Base-by-base conservation (phyloP, 202 grass and related monocot genomes). In the Miscanthus sacchariflorus region DNA sequence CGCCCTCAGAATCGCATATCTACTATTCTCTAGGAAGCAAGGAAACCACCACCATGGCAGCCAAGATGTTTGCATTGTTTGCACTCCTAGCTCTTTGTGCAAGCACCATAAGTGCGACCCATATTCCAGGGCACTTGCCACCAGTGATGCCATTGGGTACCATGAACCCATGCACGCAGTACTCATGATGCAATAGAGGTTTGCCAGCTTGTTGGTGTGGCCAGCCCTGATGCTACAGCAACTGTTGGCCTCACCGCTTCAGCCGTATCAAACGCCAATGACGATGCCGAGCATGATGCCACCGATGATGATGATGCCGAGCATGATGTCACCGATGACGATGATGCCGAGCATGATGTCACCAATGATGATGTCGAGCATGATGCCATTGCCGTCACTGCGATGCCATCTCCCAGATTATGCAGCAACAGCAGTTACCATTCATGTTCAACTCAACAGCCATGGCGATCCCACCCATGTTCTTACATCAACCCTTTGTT, bases 21-120 rank as follows among this genome's bases (percentile, higher is more conserved):
- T 35, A 35, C 0, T 9, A 74, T 54, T 27, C 44, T 75, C 23
- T 17, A 54, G 71, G 42, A 33, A 52, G 25, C 72, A 76, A 76
- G 24, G 2, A 50, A 7, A 35, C 35, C 10, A 24, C 13, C 33
- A 7, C 35, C 52, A 79, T 79, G 76, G 76, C 76, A 42, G 13
- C 76, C 76, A 79, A 79, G 19, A 79, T 63, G 33, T 24, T 63
- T 79, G 52, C 76, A n/a, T 17, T 79, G 12, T 65, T 65, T 27
- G 36, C 58, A 4, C 58, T 79, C 12, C 77, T 79, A 27, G 77
- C 58, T 27, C 77, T 79, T 44, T 65, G 36, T 65, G 56, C 58
- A 27, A 65, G 36, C 12, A 1, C 56, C 12, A 5, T 38, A 18
- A 27, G 36, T 10, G 77, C 76, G 0, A 40, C 56, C 35, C 2